A percentile compares a stretch with the other conserved stretches of the same genome.
Evolutionary conservation across 2,329 filamentous ascomycete genomes (phyloP).

Genomic region (Sporothrix phasma): DNA sequence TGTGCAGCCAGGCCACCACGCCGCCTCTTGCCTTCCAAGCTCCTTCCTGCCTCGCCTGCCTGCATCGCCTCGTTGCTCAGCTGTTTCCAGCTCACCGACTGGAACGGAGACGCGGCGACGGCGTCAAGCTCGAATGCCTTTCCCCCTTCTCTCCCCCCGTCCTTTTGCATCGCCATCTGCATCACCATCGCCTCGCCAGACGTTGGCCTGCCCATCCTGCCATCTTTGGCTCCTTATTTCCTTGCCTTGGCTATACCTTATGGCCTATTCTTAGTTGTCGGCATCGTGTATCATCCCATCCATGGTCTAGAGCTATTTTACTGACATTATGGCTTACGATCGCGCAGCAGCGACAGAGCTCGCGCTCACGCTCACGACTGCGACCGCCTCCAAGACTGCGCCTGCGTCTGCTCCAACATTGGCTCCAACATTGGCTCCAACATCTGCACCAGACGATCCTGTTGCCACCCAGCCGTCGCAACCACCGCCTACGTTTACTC

Average conservation of each 20-base stretch:
- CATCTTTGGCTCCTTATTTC: background rate
- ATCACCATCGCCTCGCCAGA: background rate
- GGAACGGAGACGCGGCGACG: background rate
- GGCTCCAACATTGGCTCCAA: too few relatives aligned
- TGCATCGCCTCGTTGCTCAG: background rate
- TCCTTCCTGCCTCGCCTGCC: background rate
- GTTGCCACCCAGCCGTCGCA: background rate
- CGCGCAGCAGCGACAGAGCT: background rate
- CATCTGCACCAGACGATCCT: background rate
- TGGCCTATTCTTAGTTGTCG: slow-evolving; percentile 9
- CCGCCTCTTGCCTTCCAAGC: background rate
- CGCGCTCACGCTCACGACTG: too few relatives aligned
- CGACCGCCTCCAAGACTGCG: background rate
- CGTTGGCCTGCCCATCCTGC: background rate
- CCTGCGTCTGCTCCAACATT: background rate
- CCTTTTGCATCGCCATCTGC: background rate
- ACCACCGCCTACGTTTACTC: background rate
- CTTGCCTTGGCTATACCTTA: background rate
- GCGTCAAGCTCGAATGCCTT: background rate
- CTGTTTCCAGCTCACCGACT: background rate
- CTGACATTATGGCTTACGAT: slow-evolving; percentile 11
- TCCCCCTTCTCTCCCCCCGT: background rate
- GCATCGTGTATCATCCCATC: background rate
- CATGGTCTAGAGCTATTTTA: slow-evolving; percentile 6
- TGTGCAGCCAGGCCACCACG: background rate